Evolutionary conservation across 805 yeast species (phyloP).

Genomic region (Wickerhamiella nectarea): DNA sequence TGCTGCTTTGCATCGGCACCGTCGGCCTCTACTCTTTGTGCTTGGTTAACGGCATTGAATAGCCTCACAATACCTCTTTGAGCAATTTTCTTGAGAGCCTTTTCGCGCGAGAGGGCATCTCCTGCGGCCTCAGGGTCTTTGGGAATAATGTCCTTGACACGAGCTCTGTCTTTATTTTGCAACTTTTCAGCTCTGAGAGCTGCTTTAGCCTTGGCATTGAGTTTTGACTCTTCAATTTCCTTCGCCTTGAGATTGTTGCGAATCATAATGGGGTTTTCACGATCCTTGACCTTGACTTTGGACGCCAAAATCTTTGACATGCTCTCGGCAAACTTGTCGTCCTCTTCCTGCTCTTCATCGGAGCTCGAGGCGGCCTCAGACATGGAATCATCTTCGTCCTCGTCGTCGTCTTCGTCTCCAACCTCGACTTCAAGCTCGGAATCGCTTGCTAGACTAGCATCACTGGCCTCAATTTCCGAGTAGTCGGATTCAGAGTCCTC

Average conservation of each 20-base stretch:
- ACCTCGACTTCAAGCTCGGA: conserved; percentile 15
- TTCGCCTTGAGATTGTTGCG: conserved; percentile 60
- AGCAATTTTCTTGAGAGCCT: conserved; percentile 60
- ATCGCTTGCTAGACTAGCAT: too few relatives aligned
- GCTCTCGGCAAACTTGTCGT: conserved; percentile 56
- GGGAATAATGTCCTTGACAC: conserved; percentile 59
- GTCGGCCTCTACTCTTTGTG: conserved; percentile 33
- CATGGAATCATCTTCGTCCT: conserved; percentile 15
- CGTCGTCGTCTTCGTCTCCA: conserved; percentile 18
- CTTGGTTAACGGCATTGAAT: conserved; percentile 69
- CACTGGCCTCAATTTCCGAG: conserved; percentile 5
- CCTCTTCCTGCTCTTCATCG: conserved; percentile 13
- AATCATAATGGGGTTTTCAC: conserved; percentile 82
- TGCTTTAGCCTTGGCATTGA: conserved; percentile 72
- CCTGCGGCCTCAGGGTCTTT: conserved; percentile 40
- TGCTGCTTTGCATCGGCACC: conserved; percentile 33
- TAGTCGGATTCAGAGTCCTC: conserved; percentile 4
- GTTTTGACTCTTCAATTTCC: conserved; percentile 63
- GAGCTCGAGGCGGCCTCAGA: not conserved
- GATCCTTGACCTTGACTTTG: conserved; percentile 72
- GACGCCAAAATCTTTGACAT: conserved; percentile 74
- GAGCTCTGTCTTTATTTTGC: conserved; percentile 46
- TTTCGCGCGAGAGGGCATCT: conserved; percentile 50
- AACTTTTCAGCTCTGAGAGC: conserved; percentile 59
- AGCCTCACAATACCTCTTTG: conserved; percentile 77